Conservation (phyloP, 768 basidiomycete species). For the Panellus pusillus region DNA sequence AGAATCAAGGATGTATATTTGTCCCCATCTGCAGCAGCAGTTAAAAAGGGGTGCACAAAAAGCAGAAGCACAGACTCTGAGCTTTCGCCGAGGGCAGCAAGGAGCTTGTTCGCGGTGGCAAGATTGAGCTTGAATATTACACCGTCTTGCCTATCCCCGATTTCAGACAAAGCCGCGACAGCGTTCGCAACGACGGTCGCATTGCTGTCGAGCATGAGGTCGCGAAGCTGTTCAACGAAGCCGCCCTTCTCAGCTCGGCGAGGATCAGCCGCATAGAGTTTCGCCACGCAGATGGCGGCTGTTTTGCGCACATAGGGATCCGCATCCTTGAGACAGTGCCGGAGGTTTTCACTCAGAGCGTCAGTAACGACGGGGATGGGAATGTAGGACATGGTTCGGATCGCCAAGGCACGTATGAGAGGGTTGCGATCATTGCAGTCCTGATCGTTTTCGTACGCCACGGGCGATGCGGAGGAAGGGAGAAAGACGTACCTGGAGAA, state of each 20-base stretch:
- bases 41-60: slow-evolving; percentile 3
- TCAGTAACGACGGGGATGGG: slow-evolving; percentile 87
- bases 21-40: slow-evolving; percentile 79
- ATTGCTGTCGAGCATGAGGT: slow-evolving; percentile 90
- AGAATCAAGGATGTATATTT: slow-evolving; percentile 96
- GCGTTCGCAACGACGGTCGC: slow-evolving; percentile 98
- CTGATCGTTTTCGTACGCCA: slow-evolving; percentile 41
- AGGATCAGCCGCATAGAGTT: slow-evolving; percentile 88
- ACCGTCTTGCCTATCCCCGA: slow-evolving; percentile 91
- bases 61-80: slow-evolving; percentile 75
- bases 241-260: slow-evolving; percentile 84
- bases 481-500: slow-evolving; percentile 68
- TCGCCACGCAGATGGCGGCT: slow-evolving; percentile 96
- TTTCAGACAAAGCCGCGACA: slow-evolving; percentile 95
- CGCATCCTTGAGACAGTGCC: slow-evolving; percentile 88
- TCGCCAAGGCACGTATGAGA: slow-evolving; percentile 93
- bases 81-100: slow-evolving; percentile 90
- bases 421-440: slow-evolving; percentile 97
- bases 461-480: background rate
- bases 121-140: slow-evolving; percentile 91
- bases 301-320: slow-evolving; percentile 99
- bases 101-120: slow-evolving; percentile 83
- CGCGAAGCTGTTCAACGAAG: slow-evolving; percentile 88
- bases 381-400: slow-evolving; percentile 99
- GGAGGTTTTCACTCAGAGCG: slow-evolving; percentile 83